phyloP scores from a whole-genome alignment of 768 basidiomycete genomes.

The Suillus placidus region DNA sequence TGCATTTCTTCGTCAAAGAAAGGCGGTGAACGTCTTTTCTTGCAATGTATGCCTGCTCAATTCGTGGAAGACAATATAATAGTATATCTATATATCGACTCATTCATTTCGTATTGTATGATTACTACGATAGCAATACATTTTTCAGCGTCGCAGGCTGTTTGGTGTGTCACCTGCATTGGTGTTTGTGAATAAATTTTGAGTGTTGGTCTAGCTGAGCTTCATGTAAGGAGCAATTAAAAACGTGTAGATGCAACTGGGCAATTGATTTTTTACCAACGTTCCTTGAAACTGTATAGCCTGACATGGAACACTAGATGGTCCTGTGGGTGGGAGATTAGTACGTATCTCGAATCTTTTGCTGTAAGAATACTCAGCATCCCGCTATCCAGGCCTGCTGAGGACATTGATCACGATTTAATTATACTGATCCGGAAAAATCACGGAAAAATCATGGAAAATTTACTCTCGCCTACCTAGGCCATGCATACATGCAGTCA shows the following conservation, averaged over 20 bases:
- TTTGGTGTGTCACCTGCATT: neutral
- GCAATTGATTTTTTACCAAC: neutral
- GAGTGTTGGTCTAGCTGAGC: neutral
- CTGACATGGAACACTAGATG: neutral
- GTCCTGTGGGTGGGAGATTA: neutral
- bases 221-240: neutral
- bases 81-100: neutral
- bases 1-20: constrained; percentile 92
- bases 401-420: neutral
- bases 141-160: neutral
- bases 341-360: neutral
- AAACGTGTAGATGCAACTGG: neutral
- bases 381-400: neutral
- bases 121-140: neutral
- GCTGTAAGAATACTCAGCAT: neutral
- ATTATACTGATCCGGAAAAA: neutral
- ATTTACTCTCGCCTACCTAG: neutral
- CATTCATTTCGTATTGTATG: neutral
- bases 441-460: neutral
- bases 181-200: neutral
- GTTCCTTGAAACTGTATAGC: neutral
- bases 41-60: neutral
- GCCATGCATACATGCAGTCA: neutral
- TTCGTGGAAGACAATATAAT: neutral
- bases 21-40: constrained; percentile 30